Conservation (phyloP, 208 protist genomes). For the Porcisia hertigi region DNA sequence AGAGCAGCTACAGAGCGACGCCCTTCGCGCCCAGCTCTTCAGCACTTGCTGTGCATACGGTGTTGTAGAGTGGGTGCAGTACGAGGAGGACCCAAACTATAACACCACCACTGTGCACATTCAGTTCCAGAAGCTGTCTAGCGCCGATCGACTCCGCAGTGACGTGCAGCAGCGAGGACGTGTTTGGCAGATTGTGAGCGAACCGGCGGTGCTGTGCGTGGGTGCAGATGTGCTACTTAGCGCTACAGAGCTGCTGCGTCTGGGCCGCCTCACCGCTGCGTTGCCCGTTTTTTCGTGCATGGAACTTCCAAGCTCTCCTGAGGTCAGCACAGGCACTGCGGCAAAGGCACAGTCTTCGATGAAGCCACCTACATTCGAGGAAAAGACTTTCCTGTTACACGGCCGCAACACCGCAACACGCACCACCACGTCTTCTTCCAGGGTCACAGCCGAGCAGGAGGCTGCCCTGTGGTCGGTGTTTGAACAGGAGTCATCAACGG, state of each 20-base stretch:
- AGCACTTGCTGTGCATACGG: slow-evolving; percentile 67
- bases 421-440: slow-evolving; percentile 4
- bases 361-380: slow-evolving; percentile 30
- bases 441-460: slow-evolving; percentile 32
- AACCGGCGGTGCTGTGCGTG: slow-evolving; percentile 43
- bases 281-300: slow-evolving; percentile 14
- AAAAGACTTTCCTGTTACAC: slow-evolving; percentile 29
- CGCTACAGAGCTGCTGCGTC: slow-evolving; percentile 35
- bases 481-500: slow-evolving; percentile 25
- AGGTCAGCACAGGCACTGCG: slow-evolving; percentile 1
- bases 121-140: slow-evolving; percentile 78
- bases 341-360: not conserved
- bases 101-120: slow-evolving; percentile 49
- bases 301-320: slow-evolving; percentile 1
- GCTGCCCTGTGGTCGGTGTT: slow-evolving; percentile 30
- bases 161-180: slow-evolving; percentile 41
- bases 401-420: slow-evolving; percentile 18
- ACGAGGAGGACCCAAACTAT: slow-evolving; percentile 56
- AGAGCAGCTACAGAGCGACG: slow-evolving; percentile 48
- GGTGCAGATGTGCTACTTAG: slow-evolving; percentile 50
- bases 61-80: slow-evolving; percentile 53
- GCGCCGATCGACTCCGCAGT: slow-evolving; percentile 52
- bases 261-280: slow-evolving; percentile 15
- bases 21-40: slow-evolving; percentile 55
- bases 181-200: slow-evolving; percentile 48